Conservation (phyloP, 208 protist species). For the Strigomonas culicis region DNA sequence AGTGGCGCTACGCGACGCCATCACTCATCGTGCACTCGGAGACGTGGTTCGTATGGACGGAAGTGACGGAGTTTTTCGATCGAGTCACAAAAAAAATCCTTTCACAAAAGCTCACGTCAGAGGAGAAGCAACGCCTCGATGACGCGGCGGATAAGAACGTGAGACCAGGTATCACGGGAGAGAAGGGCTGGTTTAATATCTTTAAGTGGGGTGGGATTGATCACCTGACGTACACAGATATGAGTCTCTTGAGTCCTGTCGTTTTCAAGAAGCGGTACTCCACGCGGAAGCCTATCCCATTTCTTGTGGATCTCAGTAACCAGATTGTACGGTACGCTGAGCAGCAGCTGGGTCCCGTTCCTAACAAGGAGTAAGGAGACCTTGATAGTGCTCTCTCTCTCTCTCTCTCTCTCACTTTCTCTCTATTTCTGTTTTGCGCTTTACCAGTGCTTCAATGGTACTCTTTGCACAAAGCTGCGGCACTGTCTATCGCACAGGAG, state of each 20-base stretch:
- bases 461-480: no score
- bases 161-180: not conserved
- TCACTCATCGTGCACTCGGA: constrained; percentile 67
- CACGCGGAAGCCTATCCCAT: constrained; percentile 28
- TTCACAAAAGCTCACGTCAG: constrained; percentile 24
- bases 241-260: constrained; percentile 55
- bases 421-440: constrained; percentile 11
- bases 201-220: constrained; percentile 22
- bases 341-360: not conserved
- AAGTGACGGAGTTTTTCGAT: constrained; percentile 44
- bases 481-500: no score
- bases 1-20: constrained; percentile 36
- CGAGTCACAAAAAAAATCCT: constrained; percentile 18
- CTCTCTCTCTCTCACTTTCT: constrained; percentile 11
- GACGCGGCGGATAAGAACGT: constrained; percentile 18
- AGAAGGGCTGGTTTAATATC: constrained; percentile 25
- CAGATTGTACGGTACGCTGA: constrained; percentile 38
- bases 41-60: constrained; percentile 31
- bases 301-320: constrained; percentile 41
- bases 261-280: constrained; percentile 32
- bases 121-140: constrained; percentile 14
- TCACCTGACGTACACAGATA: constrained; percentile 49
- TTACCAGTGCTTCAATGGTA: not conserved
- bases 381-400: not conserved
- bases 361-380: not conserved